phyloP scores from a whole-genome alignment of 331 rosid species.

The Acacia concinna region DNA sequence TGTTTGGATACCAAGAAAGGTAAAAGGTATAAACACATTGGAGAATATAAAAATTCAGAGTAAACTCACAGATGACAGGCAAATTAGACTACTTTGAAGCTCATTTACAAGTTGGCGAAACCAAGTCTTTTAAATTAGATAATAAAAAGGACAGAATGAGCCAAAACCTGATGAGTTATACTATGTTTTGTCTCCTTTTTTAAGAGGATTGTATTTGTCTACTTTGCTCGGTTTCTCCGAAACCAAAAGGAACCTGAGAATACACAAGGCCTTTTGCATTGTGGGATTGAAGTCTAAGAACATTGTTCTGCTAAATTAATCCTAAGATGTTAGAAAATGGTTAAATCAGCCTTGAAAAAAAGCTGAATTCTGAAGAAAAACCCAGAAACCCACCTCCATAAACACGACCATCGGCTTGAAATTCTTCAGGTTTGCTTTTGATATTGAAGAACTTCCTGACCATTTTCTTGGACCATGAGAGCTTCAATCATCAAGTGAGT shows the following conservation, averaged over 20 bases:
- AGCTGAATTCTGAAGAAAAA: constrained; percentile 29
- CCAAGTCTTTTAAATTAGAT: not conserved
- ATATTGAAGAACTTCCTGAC: constrained; percentile 95
- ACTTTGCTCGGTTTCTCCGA: constrained; percentile 17
- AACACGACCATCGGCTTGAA: constrained; percentile 66
- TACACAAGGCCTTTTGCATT: constrained; percentile 7
- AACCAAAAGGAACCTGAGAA: constrained; percentile 18
- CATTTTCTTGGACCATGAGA: constrained; percentile 99
- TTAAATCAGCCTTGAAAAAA: constrained; percentile 13
- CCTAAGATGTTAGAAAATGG: constrained; percentile 19
- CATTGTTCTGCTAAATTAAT: not conserved
- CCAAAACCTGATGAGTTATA: constrained; percentile 31
- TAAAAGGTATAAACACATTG: not conserved
- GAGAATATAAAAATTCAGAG: constrained; percentile 16
- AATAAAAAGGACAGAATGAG: constrained; percentile 17
- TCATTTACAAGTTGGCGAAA: constrained; percentile 10
- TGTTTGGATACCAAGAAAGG: constrained; percentile 44
- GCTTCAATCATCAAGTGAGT: constrained; percentile 69
- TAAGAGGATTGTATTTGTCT: not conserved
- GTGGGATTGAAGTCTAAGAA: not conserved
- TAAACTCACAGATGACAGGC: not conserved
- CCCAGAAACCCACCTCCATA: constrained; percentile 63
- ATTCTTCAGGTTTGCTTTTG: constrained; percentile 82
- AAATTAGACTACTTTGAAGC: not conserved
- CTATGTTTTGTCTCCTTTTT: constrained; percentile 20